Percentiles rank a stretch among this genome's conserved stretches.
phyloP scores from a whole-genome alignment of 345 rosid genomes.

The Eucalyptus pauciflora region DNA sequence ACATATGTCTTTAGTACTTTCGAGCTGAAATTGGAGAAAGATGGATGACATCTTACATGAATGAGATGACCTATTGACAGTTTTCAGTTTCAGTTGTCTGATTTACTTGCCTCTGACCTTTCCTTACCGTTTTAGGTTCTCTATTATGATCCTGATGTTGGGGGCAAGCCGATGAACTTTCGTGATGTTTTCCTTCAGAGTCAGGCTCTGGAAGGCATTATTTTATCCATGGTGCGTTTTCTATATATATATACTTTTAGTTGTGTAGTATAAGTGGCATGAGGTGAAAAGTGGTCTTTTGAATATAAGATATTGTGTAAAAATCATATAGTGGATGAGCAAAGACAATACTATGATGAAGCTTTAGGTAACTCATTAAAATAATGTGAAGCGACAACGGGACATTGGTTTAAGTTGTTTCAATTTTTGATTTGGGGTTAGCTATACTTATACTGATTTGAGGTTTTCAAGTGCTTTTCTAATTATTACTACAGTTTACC shows the following conservation, averaged over 20 bases:
- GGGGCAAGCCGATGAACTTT: conserved; percentile 76
- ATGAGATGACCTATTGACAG: neutral
- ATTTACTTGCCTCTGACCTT: neutral
- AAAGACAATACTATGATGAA: neutral
- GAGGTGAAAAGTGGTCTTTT: neutral
- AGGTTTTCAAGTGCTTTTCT: neutral
- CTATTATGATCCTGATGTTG: conserved; percentile 75
- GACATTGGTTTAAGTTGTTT: neutral
- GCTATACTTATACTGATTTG: neutral
- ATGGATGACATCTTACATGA: neutral
- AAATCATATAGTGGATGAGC: neutral
- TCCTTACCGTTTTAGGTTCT: conserved; percentile 36
- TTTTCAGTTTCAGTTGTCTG: neutral
- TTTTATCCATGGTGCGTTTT: conserved; percentile 61
- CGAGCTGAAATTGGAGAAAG: neutral
- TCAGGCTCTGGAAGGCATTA: conserved; percentile 92
- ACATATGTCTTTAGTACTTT: neutral
- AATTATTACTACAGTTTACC: neutral
- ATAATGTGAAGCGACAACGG: neutral
- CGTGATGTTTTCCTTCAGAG: conserved; percentile 91
- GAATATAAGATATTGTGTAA: neutral
- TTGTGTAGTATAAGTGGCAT: neutral
- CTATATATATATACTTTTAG: neutral
- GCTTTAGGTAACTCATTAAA: neutral
- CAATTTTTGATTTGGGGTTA: neutral